A percentile compares a stretch with the other conserved stretches of the same genome.
phyloP scores from a whole-genome alignment of 75 land plant genomes.

The Azolla pinnata region DNA sequence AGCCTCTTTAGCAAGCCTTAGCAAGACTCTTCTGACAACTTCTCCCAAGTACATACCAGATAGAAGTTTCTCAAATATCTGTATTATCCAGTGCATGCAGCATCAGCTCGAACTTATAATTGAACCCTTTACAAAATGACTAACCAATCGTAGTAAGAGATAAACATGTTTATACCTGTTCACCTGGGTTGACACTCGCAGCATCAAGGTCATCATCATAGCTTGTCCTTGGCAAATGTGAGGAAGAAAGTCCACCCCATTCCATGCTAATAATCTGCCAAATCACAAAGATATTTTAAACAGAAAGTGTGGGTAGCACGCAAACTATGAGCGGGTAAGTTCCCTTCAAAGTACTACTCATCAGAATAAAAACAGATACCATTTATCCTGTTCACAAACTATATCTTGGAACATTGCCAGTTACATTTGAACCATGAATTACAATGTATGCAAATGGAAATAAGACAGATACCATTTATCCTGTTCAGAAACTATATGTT shows the following conservation, averaged over 20 bases:
- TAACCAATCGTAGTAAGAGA: neutral
- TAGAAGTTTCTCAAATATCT: conserved; percentile 69
- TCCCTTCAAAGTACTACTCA: too few relatives aligned
- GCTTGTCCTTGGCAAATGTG: conserved; percentile 76
- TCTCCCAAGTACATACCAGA: conserved; percentile 85
- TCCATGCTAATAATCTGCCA: conserved; percentile 88
- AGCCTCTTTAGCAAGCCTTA: conserved; percentile 60
- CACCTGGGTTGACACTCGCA: conserved; percentile 74
- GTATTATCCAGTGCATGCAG: neutral
- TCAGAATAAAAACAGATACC: too few relatives aligned
- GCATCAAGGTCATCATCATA: conserved; percentile 77
- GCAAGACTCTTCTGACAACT: conserved; percentile 50
- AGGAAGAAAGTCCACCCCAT: conserved; percentile 96
- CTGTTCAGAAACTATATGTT: too few relatives aligned
- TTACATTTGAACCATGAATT: too few relatives aligned
- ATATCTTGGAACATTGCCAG: too few relatives aligned
- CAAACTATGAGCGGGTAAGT: too few relatives aligned
- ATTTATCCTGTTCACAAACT: too few relatives aligned
- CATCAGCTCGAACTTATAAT: neutral
- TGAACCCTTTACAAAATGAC: neutral
- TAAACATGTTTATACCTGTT: conserved; percentile 34
- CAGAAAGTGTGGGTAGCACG: too few relatives aligned
- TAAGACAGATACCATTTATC: too few relatives aligned
- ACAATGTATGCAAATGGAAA: too few relatives aligned
- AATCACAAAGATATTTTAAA: neutral